These are phyloP conservation scores for Penicillium sp. DNA, from an alignment of 2,329 filamentous ascomycete genomes.

Conservation along the genomic window DNA sequence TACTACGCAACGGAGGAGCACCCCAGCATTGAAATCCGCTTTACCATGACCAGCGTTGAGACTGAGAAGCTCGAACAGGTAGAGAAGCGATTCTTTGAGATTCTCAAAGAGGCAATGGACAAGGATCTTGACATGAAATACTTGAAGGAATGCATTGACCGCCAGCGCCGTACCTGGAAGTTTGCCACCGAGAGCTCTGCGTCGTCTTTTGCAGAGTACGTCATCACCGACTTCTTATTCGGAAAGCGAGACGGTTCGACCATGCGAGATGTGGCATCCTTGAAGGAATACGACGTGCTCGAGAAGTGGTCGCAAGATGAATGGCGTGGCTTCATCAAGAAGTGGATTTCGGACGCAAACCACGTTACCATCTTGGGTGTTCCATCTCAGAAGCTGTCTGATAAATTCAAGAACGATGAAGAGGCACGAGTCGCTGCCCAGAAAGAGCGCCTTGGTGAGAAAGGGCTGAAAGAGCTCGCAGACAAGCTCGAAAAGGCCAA, in stretches of 20 bases:
- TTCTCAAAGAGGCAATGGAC: conserved; percentile 74
- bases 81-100: conserved; percentile 79
- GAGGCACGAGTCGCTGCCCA: conserved; percentile 75
- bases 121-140: conserved; percentile 88
- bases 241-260: conserved; percentile 81
- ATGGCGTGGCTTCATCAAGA: conserved; percentile 79
- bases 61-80: conserved; percentile 82
- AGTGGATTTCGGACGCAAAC: conserved; percentile 80
- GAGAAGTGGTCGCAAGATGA: conserved; percentile 78
- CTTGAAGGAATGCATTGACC: conserved; percentile 79
- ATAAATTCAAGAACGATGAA: conserved; percentile 79
- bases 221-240: conserved; percentile 92
- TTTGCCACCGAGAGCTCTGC: conserved; percentile 80
- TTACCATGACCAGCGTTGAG: conserved; percentile 82
- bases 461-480: conserved; percentile 73
- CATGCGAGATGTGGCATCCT: conserved; percentile 57
- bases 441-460: conserved; percentile 75
- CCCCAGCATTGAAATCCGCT: conserved; percentile 79
- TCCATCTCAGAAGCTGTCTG: conserved; percentile 76
- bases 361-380: conserved; percentile 87
- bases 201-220: conserved; percentile 76
- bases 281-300: conserved; percentile 64
- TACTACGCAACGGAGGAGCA: conserved; percentile 76
- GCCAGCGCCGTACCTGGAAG: conserved; percentile 78
- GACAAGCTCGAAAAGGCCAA: conserved; percentile 80